Evolutionary conservation across 2,329 filamentous ascomycete species (phyloP), one percentile per base, ranked within the genome.

Genomic region (Penicillium aurantiogriseum): DNA sequence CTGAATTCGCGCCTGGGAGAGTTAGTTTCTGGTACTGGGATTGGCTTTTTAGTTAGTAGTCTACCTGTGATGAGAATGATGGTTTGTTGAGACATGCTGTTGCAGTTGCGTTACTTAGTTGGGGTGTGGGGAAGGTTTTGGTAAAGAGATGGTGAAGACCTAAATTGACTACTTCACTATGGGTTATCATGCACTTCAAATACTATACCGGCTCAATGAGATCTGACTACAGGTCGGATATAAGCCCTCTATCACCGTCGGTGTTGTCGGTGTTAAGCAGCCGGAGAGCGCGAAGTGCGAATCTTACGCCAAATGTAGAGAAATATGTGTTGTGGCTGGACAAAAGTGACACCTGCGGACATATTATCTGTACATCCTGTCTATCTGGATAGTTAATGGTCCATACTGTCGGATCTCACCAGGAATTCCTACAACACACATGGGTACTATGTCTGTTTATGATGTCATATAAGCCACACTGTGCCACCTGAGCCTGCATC

Each of bases 1-100:
- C 63, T 33, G 64, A 63, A 21, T 65, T 66, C 27, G 62, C 63
- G 5, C 64, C 64, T 66, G 17, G 29, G n/a, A 4, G 11, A 39
- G 48, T 58, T 21, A 57, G 42, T 5, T 38, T 36, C 5, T 6
- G 4, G n/a, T 11, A 19, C 13, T 43, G 33, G 19, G 4, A n/a
- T 8, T 29, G 3, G 19, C 15, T 21, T 19, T 6, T 21, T 27
- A 10, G 9, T 10, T 11, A 2, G 11, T 48, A 7, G 23, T 23
- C 25, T 59, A 46, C 56, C 59, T 9, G 59, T 59, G 25, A 61
- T 56, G 2, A 61, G 35, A n/a, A 61, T 45, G 33, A 59, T 54
- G 10, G 31, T 55, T 7, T 23, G 51, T 44, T 45, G 31, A 19
- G 51, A 40, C 45, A 54, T 55, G 21, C 9, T 44, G 21, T 19